phyloP scores from a whole-genome alignment of 2,329 filamentous ascomycete genomes.

The Alternaria sp. region DNA sequence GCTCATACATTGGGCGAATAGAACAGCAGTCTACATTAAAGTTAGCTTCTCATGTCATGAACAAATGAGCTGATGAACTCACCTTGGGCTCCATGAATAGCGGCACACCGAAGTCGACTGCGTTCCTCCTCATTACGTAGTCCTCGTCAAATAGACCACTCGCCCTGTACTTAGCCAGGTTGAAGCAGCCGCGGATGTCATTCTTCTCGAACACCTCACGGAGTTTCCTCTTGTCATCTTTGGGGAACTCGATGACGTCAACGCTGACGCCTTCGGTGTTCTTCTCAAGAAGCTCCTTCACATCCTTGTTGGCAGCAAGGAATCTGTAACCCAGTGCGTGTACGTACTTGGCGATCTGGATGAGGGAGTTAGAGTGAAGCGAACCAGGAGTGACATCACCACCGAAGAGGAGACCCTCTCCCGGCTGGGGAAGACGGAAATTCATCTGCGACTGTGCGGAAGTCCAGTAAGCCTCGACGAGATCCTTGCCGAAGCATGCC shows the following conservation, averaged over 20 bases:
- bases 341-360: constrained; percentile 84
- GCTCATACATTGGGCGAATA: constrained; percentile 96
- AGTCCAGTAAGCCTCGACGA: constrained; percentile 97
- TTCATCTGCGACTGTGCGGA: constrained; percentile 98
- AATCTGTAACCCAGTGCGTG: constrained; percentile 93
- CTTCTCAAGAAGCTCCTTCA: constrained; percentile 84
- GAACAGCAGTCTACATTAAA: constrained; percentile 78
- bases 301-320: constrained; percentile 80
- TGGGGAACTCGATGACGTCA: constrained; percentile 96
- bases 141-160: constrained; percentile 90
- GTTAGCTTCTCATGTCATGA: constrained; percentile 27
- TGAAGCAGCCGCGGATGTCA: constrained; percentile 95
- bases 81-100: constrained; percentile 99
- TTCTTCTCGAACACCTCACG: constrained; percentile 97
- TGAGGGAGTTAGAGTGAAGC: constrained; percentile 68
- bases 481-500: constrained; percentile 95
- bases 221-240: constrained; percentile 91
- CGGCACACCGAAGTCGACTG: constrained; percentile 96
- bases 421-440: constrained; percentile 94
- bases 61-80: constrained; percentile 50
- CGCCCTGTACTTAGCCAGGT: constrained; percentile 83
- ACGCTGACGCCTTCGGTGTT: constrained; percentile 73
- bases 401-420: constrained; percentile 93
- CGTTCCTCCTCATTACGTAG: constrained; percentile 98
- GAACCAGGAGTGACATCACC: constrained; percentile 70